phyloP scores from a whole-genome alignment of 805 yeast genomes.

The Scheffersomyces amazonensis region DNA sequence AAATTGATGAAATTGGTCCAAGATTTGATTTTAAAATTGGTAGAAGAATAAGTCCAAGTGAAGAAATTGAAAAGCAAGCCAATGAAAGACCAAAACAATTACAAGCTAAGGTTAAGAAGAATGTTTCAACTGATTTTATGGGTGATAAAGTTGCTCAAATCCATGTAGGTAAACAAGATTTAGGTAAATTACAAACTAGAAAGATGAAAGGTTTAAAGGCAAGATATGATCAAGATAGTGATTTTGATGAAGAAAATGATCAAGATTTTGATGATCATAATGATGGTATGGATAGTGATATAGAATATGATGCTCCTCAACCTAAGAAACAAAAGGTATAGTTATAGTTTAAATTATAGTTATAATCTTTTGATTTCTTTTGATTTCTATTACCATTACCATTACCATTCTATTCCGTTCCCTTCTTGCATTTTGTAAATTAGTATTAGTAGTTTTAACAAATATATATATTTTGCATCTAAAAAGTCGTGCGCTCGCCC shows the following conservation, averaged over 20 bases:
- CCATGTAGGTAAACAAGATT: constrained; percentile 94
- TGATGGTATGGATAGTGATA: constrained; percentile 14
- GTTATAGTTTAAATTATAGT: no score
- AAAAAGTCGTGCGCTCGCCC: no score
- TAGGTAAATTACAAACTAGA: constrained; percentile 87
- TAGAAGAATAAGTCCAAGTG: constrained; percentile 73
- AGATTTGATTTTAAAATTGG: constrained; percentile 91
- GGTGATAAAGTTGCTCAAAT: constrained; percentile 97
- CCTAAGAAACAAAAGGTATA: constrained; percentile 31
- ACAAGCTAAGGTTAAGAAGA: constrained; percentile 81
- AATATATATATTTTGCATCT: no score
- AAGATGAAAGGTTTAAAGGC: constrained; percentile 98
- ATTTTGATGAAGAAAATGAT: constrained; percentile 48
- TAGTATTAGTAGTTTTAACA: no score
- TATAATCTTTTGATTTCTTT: constrained; percentile 2
- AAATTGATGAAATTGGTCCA: constrained; percentile 93
- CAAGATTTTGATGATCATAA: constrained; percentile 6
- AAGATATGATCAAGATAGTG: constrained; percentile 74
- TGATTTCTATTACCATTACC: no score
- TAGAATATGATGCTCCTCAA: constrained; percentile 20
- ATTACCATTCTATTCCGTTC: no score
- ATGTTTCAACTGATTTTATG: constrained; percentile 79
- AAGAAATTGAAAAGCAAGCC: constrained; percentile 92
- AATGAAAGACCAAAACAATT: constrained; percentile 74
- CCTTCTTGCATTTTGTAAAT: no score